Conservation (phyloP, 2,329 filamentous ascomycete species). For the Cladophialophora exuberans region DNA sequence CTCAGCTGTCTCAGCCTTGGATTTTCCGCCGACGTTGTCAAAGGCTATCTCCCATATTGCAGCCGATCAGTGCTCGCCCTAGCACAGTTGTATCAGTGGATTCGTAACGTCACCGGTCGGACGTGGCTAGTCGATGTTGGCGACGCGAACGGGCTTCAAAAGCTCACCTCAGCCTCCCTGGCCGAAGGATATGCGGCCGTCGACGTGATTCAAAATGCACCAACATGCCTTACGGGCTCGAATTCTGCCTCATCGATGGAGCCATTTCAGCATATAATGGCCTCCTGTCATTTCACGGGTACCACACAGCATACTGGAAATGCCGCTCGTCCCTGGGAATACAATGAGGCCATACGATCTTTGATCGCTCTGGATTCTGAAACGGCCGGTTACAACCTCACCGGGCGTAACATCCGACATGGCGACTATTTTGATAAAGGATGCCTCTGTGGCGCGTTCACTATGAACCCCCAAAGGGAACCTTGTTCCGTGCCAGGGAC, state of each 20-base stretch:
- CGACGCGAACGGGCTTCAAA: slow-evolving; percentile 36
- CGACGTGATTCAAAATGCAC: slow-evolving; percentile 35
- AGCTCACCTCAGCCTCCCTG: slow-evolving; percentile 36
- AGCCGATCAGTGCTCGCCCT: slow-evolving; percentile 40
- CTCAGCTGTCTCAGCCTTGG: slow-evolving; percentile 38
- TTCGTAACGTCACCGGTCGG: slow-evolving; percentile 35
- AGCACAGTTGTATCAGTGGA: slow-evolving; percentile 39
- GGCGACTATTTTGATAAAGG: slow-evolving; percentile 39
- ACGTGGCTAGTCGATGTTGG: slow-evolving; percentile 41
- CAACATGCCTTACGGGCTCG: slow-evolving; percentile 36
- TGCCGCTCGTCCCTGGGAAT: slow-evolving; percentile 40
- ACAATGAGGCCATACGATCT: slow-evolving; percentile 33
- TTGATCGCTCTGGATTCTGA: slow-evolving; percentile 39
- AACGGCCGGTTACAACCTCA: slow-evolving; percentile 40
- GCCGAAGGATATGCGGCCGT: slow-evolving; percentile 34
- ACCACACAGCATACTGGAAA: slow-evolving; percentile 38
- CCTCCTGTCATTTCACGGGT: slow-evolving; percentile 38
- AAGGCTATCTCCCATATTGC: slow-evolving; percentile 36
- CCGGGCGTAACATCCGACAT: slow-evolving; percentile 22
- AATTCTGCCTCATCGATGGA: slow-evolving; percentile 32
- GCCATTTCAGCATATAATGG: slow-evolving; percentile 36
- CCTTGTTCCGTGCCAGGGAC: slow-evolving; percentile 31
- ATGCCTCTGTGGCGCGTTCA: slow-evolving; percentile 38
- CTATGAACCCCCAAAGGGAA: slow-evolving; percentile 24
- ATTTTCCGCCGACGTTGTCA: slow-evolving; percentile 37